A percentile compares a stretch with the other conserved stretches of the same genome.
Evolutionary conservation across 2,329 filamentous ascomycete species (phyloP).

Genomic region (Fusarium multiceps): DNA sequence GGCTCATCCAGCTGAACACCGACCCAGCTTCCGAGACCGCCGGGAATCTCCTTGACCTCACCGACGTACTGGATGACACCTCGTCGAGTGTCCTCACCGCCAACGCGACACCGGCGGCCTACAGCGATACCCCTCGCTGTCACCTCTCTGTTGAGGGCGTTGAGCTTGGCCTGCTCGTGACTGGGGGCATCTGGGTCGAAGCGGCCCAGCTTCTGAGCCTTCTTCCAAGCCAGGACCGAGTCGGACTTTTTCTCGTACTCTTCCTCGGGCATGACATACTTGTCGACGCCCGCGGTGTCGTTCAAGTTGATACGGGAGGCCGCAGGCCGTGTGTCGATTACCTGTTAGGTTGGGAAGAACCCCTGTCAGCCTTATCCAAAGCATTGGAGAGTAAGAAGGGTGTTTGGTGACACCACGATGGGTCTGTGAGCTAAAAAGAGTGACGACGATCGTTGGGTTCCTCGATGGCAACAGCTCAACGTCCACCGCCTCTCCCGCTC

Average conservation of each 20-base stretch:
- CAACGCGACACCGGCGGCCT: slow-evolving; percentile 73
- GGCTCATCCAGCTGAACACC: slow-evolving; percentile 82
- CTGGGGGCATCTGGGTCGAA: slow-evolving; percentile 88
- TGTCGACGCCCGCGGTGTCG: slow-evolving; percentile 83
- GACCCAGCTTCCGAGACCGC: slow-evolving; percentile 74
- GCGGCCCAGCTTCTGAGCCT: slow-evolving; percentile 91
- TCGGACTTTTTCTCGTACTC: slow-evolving; percentile 89
- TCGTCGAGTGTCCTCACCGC: slow-evolving; percentile 74
- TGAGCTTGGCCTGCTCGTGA: slow-evolving; percentile 77
- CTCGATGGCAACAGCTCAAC: slow-evolving; percentile 19
- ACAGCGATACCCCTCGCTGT: slow-evolving; percentile 72
- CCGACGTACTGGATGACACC: slow-evolving; percentile 79
- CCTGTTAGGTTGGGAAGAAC: slow-evolving; percentile 60
- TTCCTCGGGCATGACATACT: slow-evolving; percentile 87
- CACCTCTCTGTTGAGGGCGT: slow-evolving; percentile 76
- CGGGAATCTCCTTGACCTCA: slow-evolving; percentile 78
- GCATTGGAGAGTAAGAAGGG: slow-evolving; percentile 28
- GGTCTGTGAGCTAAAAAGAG: slow-evolving; percentile 24
- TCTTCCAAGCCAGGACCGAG: slow-evolving; percentile 95
- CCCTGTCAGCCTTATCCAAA: slow-evolving; percentile 48
- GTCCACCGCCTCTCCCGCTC: slow-evolving; percentile 38
- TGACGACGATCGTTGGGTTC: slow-evolving; percentile 20
- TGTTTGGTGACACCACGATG: slow-evolving; percentile 18
- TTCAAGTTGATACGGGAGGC: slow-evolving; percentile 81
- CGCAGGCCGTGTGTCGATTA: slow-evolving; percentile 82